Evolutionary conservation across 2,329 filamentous ascomycete species (phyloP), one percentile per base, ranked within the genome.

Genomic region (Colletotrichum zoysiae): DNA sequence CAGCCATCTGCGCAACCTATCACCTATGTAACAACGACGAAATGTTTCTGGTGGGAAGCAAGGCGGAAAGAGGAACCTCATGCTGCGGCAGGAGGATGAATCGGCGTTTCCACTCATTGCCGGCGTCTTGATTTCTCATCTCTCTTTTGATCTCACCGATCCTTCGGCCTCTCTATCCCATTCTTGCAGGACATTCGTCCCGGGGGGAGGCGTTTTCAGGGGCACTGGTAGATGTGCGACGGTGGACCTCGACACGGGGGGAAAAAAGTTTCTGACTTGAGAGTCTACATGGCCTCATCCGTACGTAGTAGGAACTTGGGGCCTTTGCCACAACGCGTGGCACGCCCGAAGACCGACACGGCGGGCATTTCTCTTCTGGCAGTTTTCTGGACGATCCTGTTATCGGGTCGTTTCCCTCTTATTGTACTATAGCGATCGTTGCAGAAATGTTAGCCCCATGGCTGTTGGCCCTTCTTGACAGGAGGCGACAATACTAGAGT

Each of bases 41-140:
- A 59, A 74, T 62, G 70, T 67, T 55, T 65, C 50, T 61, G 67
- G 56, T 60, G 61, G 59, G 42, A 38, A 53, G 56, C 48, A 58
- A 40, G 56, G 38, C 56, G 57, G 60, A 44, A 63, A 57, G 71
- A 53, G 63, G 16, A 64, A 20, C 62, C 46, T 53, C 60, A 66
- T 51, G 60, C 44, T 48, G 58, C 38, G 62, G 58, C 46, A 44
- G 59, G 67, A 66, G 60, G 67, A 73, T 62, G 59, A 71, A 61
- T 67, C 48, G 73, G 73, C 73, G 73, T 74, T 74, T 73, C 65
- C 71, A 63, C 67, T 74, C 73, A 73, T 68, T 74, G 65, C 67
- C 61, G 65, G 64, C 65, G 58, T 73, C 61, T 59, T 67, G 62
- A 66, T 74, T 62, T 68, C 62, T 71, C 66, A 63, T 73, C 66